Base-by-base conservation (phyloP, 2,329 filamentous ascomycete species). In the Aspergillus sp. region DNA sequence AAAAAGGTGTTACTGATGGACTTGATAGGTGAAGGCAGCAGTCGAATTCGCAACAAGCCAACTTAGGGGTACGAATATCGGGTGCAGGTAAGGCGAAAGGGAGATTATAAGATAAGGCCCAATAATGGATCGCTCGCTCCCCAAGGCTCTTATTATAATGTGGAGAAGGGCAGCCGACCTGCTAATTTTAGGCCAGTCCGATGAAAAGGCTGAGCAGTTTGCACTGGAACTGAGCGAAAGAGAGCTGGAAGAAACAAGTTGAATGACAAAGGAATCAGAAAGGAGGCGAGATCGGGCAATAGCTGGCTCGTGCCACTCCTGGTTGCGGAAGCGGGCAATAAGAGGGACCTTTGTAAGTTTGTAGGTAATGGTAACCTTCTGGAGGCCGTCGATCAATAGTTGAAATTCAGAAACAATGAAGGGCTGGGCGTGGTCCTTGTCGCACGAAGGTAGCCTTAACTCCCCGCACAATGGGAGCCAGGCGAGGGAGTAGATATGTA, bases 341-440 rank as follows among this genome's bases (percentile, higher is more conserved):
- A 31, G 27, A 31, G 60, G 53, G 48, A 19, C 33, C 44, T 52
- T 52, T 45, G 52, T 45, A 45, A 37, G 27, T 31, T 31, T 31
- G 27, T 11, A 31, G 27, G 27, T 31, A 31, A 31, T 31, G 2
- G 27, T 31, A 31, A 31, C 41, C 37, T 52, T 35, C 43, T 54
- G 15, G 52, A 47, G 57, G 58, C 52, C 57, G 51, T 52, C 62
- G 52, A 58, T 60, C 62, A 62, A 62, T 64, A 64, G 55, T 60
- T 49, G 55, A 55, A 54, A 53, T 40, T 50, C 40, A 46, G 48
- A 45, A 54, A 53, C 39, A 58, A 58, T 58, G 46, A 49, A 49
- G 50, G 49, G 23, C 44, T 46, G 35, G 44, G 52, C 33, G 21
- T 40, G 6, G 23, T 41, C 27, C 43, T 55, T 8, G 55, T 57